A percentile compares a stretch with the other conserved stretches of the same genome.
These are phyloP conservation scores for Fistulifera pelliculosa DNA, from an alignment of 108 stramenopile genomes.

Conservation along the genomic window DNA sequence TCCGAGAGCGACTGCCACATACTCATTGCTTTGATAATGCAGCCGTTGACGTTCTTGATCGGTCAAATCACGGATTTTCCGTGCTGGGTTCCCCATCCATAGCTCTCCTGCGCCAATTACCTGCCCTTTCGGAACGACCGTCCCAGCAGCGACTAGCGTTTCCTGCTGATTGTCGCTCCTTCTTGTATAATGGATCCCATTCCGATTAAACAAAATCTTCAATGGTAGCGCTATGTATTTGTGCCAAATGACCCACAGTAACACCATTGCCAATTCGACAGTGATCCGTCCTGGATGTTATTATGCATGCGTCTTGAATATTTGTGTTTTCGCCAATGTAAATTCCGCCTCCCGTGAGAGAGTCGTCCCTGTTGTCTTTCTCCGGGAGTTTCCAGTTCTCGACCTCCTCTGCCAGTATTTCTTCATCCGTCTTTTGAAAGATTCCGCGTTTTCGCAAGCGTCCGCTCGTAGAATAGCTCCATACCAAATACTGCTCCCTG, in stretches of 20 bases:
- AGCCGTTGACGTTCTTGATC: constrained; percentile 49
- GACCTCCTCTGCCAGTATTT: neutral
- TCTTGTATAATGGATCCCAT: constrained; percentile 73
- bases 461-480: constrained; percentile 73
- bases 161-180: constrained; percentile 51
- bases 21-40: constrained; percentile 54
- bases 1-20: constrained; percentile 51
- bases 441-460: constrained; percentile 48
- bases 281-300: constrained; percentile 54
- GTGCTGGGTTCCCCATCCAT: constrained; percentile 81
- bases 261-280: constrained; percentile 72
- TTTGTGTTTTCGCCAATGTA: constrained; percentile 74
- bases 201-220: constrained; percentile 74
- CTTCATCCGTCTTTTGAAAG: constrained; percentile 13
- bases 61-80: constrained; percentile 71
- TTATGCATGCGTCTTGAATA: constrained; percentile 78
- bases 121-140: constrained; percentile 43
- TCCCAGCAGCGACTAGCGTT: constrained; percentile 76
- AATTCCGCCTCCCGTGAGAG: constrained; percentile 56
- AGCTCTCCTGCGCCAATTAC: constrained; percentile 64
- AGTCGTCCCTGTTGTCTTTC: constrained; percentile 2
- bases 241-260: constrained; percentile 76
- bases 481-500: constrained; percentile 73
- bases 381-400: constrained; percentile 20
- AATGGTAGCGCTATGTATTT: constrained; percentile 72